phyloP scores from a whole-genome alignment of 352 stramenopile species.

The Globisporangium heterothallicum region DNA sequence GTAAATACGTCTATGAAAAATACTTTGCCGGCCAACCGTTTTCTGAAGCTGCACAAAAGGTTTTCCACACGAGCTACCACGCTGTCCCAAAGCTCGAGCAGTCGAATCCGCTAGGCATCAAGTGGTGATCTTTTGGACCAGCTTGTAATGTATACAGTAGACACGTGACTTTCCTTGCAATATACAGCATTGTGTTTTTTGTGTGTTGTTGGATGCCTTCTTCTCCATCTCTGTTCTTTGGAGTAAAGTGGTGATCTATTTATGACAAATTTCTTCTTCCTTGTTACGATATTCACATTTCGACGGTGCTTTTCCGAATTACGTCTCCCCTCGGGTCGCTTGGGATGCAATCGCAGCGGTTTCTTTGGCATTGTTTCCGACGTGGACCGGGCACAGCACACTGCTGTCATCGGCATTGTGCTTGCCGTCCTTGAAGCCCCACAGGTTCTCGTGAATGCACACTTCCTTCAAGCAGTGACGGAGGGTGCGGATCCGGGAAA shows the following conservation, averaged over 20 bases:
- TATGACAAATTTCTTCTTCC: constrained; percentile 12
- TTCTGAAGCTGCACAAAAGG: constrained; percentile 49
- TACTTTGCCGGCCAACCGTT: constrained; percentile 75
- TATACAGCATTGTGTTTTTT: constrained; percentile 13
- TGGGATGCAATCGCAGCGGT: constrained; percentile 57
- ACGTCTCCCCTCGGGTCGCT: constrained; percentile 33
- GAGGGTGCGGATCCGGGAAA: constrained; percentile 53
- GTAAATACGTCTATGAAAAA: constrained; percentile 77
- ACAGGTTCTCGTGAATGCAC: constrained; percentile 82
- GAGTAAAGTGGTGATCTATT: constrained; percentile 7
- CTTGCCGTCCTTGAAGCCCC: constrained; percentile 71
- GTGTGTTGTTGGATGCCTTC: too few species aligned
- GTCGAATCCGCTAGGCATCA: constrained; percentile 82
- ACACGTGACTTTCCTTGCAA: constrained; percentile 8
- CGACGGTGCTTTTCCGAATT: background rate
- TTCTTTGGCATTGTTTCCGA: constrained; percentile 59
- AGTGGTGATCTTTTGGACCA: constrained; percentile 81
- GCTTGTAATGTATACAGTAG: too few species aligned
- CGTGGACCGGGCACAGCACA: constrained; percentile 75
- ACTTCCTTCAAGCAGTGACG: constrained; percentile 72
- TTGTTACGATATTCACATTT: constrained; percentile 10
- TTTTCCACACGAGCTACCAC: constrained; percentile 79
- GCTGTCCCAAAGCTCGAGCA: constrained; percentile 83
- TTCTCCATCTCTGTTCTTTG: too few species aligned
- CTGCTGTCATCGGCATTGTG: constrained; percentile 66